Conservation (phyloP, 352 stramenopile genomes). For the Pythium periplocum region DNA sequence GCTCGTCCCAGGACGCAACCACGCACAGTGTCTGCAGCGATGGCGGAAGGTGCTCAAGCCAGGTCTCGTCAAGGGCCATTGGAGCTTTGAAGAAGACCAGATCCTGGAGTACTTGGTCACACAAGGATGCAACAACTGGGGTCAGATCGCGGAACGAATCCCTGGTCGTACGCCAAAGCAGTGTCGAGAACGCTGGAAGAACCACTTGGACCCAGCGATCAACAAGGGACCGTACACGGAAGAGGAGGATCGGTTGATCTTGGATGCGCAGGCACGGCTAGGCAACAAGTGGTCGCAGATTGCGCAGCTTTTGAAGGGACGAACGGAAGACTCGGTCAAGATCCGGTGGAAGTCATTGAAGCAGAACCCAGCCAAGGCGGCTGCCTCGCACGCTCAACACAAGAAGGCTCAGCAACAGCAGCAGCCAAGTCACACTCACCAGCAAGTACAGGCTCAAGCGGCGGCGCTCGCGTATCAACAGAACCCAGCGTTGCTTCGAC, state of each 20-base stretch:
- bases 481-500: constrained; percentile 57
- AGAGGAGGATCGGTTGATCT: constrained; percentile 92
- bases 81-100: constrained; percentile 93
- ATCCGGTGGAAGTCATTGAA: constrained; percentile 90
- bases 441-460: constrained; percentile 21
- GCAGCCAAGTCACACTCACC: constrained; percentile 20
- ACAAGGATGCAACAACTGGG: constrained; percentile 91
- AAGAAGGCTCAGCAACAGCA: constrained; percentile 74
- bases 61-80: constrained; percentile 94
- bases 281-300: constrained; percentile 97
- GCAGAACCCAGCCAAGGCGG: constrained; percentile 79
- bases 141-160: constrained; percentile 88
- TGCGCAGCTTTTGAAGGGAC: constrained; percentile 87
- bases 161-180: constrained; percentile 91
- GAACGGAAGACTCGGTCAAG: constrained; percentile 93
- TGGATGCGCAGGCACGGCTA: constrained; percentile 84
- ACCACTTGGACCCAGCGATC: constrained; percentile 87
- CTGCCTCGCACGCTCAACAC: constrained; percentile 65
- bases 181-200: constrained; percentile 89
- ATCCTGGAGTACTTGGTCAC: constrained; percentile 89
- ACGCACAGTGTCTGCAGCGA: constrained; percentile 85
- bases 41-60: constrained; percentile 93
- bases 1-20: constrained; percentile 75
- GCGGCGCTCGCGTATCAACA: constrained; percentile 41
- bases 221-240: constrained; percentile 94